Conservation (phyloP, 2,329 filamentous ascomycete genomes). For the Paecilomyces niveus region DNA sequence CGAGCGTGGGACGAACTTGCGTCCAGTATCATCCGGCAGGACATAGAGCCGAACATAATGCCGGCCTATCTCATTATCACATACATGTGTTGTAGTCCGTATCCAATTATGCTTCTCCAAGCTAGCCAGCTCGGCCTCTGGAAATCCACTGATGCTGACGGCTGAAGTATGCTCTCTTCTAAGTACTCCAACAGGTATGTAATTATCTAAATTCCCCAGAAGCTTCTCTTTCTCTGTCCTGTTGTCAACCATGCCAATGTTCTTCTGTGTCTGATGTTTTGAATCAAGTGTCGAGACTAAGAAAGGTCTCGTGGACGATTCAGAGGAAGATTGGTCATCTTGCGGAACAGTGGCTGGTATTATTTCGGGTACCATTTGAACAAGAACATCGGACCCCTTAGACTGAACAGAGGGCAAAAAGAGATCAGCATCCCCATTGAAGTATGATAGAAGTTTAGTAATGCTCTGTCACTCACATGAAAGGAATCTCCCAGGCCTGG, state of each 20-base stretch:
- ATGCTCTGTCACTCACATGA: neutral
- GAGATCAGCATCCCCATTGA: neutral
- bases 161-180: conserved; percentile 6
- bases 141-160: conserved; percentile 7
- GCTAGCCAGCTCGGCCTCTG: conserved; percentile 13
- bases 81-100: conserved; percentile 14
- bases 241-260: neutral
- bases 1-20: conserved; percentile 25
- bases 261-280: neutral
- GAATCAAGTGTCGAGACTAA: neutral
- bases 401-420: neutral
- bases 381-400: neutral
- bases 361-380: neutral
- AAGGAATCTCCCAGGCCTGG: neutral
- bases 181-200: conserved; percentile 27
- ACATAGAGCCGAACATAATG: conserved; percentile 30
- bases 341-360: neutral
- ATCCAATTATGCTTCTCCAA: conserved; percentile 32
- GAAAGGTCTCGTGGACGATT: neutral
- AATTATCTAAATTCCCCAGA: conserved; percentile 12
- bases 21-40: conserved; percentile 33
- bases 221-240: conserved; percentile 5
- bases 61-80: conserved; percentile 9
- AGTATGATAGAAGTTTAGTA: neutral
- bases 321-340: neutral